Base-by-base conservation (phyloP, 2,329 filamentous ascomycete species). In the Pseudogymnoascus destructans region DNA sequence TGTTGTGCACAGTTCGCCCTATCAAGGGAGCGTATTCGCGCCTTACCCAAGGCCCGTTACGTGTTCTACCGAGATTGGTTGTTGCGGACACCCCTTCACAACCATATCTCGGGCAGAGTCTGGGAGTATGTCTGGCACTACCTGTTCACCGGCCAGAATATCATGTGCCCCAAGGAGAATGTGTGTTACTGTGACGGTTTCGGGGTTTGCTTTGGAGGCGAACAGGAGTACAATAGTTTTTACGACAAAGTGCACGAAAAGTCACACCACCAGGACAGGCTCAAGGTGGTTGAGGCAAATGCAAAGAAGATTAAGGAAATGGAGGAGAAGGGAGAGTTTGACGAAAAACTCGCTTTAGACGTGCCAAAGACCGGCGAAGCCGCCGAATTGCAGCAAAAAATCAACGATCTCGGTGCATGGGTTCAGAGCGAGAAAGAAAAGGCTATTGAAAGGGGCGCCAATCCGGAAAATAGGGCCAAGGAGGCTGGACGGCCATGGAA, bases 1-100 rank as follows among this genome's bases (percentile, higher is more conserved):
- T 85, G 82, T 68, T 85, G 82, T 67, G 80, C 81, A 35, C 82
- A 86, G 67, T 85, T 85, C 62, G 82, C 77, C 1, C 77, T 84
- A 5, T 78, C 79, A 8, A 70, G 74, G 11, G 74, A 79, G 11
- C 74, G 75, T 42, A 73, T 85, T 32, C 72, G 67, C 1, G 65
- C 69, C 33, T 73, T 79, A 25, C 73, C 79, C 2, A 69, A 67
- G 55, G 72, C 72, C 13, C 79, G 81, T 57, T 86, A 85, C 62
- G 64, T 77, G 25, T 74, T 74, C 49, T 79, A 78, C 66, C 73
- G 80, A 3, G 70, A 81, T 40, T 86, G 82, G 82, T 63, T 85
- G 40, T 65, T 81, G 7, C 71, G 76, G 5, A 81, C 81, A 2
- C 69, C 74, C 6, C 67, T 81, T 46, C 71, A 72, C 5, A 79